phyloP scores from a whole-genome alignment of 2,329 filamentous ascomycete genomes.

The Cyclaneusma minus region DNA sequence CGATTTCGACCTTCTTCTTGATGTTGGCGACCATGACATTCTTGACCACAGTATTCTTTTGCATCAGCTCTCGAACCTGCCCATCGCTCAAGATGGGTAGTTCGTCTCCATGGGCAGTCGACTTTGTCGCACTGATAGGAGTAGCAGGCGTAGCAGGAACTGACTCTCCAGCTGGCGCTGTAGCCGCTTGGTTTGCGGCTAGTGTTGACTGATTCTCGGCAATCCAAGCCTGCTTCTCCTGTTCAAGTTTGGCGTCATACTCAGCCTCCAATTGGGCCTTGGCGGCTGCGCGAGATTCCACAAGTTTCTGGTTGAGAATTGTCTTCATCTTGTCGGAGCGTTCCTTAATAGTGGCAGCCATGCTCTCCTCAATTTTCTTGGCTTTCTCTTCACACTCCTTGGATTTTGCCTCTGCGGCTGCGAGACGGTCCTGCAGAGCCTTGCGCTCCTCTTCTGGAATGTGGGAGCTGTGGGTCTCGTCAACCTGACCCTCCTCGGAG shows the following conservation, averaged over 20 bases:
- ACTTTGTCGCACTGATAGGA: slow-evolving; percentile 8
- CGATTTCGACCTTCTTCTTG: slow-evolving; percentile 52
- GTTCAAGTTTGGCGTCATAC: slow-evolving; percentile 36
- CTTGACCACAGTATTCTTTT: slow-evolving; percentile 39
- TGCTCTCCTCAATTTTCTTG: slow-evolving; percentile 39
- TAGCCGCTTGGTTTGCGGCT: slow-evolving; percentile 9
- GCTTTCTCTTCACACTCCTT: slow-evolving; percentile 48
- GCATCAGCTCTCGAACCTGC: slow-evolving; percentile 39
- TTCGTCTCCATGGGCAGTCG: slow-evolving; percentile 3
- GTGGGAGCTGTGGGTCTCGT: slow-evolving; percentile 17
- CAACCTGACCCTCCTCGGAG: slow-evolving; percentile 40
- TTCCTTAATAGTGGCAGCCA: slow-evolving; percentile 43
- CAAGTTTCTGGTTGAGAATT: slow-evolving; percentile 51
- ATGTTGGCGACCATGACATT: slow-evolving; percentile 45
- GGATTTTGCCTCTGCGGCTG: slow-evolving; percentile 43
- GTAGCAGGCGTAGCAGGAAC: slow-evolving; percentile 10
- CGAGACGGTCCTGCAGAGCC: slow-evolving; percentile 45
- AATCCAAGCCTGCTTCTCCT: slow-evolving; percentile 46
- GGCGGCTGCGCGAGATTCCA: slow-evolving; percentile 32
- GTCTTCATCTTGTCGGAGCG: slow-evolving; percentile 56
- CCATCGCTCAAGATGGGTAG: slow-evolving; percentile 32
- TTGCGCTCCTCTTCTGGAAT: slow-evolving; percentile 38
- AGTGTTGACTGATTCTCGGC: slow-evolving; percentile 29
- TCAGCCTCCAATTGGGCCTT: slow-evolving; percentile 35
- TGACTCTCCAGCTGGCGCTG: slow-evolving; percentile 2